Percentiles rank a stretch among this genome's conserved stretches.
phyloP scores from a whole-genome alignment of 768 basidiomycete genomes.

The Dacryopinax spathularia region DNA sequence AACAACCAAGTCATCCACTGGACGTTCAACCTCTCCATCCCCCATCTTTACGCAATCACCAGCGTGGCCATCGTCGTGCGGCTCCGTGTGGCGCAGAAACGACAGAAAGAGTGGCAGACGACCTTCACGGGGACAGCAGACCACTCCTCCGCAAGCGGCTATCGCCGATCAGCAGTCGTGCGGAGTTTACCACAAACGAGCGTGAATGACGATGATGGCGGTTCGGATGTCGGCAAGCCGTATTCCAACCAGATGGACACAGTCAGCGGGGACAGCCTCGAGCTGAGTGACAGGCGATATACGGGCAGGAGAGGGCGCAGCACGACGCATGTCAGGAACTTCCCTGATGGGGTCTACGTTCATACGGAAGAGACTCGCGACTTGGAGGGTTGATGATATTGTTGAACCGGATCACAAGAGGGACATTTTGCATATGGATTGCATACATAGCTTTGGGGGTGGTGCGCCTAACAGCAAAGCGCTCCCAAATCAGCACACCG shows the following conservation, averaged over 20 bases:
- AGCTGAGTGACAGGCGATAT: neutral
- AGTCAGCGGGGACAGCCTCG: neutral
- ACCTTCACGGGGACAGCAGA: neutral
- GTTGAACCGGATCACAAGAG: neutral
- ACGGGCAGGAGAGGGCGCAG: neutral
- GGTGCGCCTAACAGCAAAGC: too few relatives aligned
- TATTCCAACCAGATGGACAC: neutral
- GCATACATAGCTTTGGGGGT: too few relatives aligned
- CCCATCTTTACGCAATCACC: neutral
- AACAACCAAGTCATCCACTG: neutral
- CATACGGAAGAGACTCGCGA: neutral
- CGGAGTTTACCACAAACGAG: neutral
- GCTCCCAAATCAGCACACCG: too few relatives aligned
- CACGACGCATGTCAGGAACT: neutral
- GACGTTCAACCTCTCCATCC: neutral
- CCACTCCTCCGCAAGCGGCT: neutral
- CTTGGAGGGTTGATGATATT: neutral
- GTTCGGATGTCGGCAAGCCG: neutral
- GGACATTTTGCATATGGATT: too few relatives aligned
- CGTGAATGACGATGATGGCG: neutral
- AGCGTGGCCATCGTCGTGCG: neutral
- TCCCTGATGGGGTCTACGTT: neutral
- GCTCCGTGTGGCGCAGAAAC: neutral
- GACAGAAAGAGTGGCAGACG: neutral
- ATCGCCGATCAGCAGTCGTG: neutral